Evolutionary conservation across 2,329 filamentous ascomycete species (phyloP).

Genomic region (Aspergillus latus): DNA sequence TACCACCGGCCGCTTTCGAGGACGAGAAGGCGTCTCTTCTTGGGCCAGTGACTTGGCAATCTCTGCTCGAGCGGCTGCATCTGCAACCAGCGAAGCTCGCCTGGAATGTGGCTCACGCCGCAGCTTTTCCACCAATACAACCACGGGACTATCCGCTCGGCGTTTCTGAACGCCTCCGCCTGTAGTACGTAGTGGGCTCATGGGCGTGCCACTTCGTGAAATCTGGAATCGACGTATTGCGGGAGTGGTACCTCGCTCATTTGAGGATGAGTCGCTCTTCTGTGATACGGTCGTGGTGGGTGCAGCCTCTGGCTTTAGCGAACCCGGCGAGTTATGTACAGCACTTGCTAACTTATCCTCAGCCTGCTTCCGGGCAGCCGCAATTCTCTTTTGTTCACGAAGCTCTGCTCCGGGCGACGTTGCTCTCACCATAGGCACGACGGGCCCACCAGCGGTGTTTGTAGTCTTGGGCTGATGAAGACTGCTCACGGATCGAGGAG

Average conservation of each 20-base stretch:
- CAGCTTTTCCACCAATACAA: constrained; percentile 44
- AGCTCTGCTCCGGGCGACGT: constrained; percentile 46
- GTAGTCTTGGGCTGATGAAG: constrained; percentile 23
- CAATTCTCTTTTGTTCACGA: constrained; percentile 34
- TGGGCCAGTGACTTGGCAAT: background rate
- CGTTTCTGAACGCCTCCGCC: constrained; percentile 40
- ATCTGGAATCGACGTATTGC: constrained; percentile 43
- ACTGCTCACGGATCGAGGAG: constrained; percentile 38
- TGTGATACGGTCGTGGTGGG: constrained; percentile 1
- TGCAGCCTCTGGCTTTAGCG: constrained; percentile 5
- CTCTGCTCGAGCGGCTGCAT: constrained; percentile 24
- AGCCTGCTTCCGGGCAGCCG: constrained; percentile 29
- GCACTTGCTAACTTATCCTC: constrained; percentile 32
- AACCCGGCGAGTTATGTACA: constrained; percentile 24
- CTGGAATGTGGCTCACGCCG: constrained; percentile 34
- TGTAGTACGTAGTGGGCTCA: constrained; percentile 27
- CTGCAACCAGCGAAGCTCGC: constrained; percentile 35
- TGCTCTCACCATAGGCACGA: constrained; percentile 41
- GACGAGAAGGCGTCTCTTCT: constrained; percentile 20
- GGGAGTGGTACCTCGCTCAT: constrained; percentile 17
- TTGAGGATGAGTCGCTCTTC: constrained; percentile 8
- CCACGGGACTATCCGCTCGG: constrained; percentile 30
- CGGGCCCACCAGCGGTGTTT: constrained; percentile 17
- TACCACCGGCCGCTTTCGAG: constrained; percentile 41
- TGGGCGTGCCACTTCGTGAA: constrained; percentile 32